Evolutionary conservation across 2,329 filamentous ascomycete species (phyloP).

Genomic region (Stemphylium beticola): DNA sequence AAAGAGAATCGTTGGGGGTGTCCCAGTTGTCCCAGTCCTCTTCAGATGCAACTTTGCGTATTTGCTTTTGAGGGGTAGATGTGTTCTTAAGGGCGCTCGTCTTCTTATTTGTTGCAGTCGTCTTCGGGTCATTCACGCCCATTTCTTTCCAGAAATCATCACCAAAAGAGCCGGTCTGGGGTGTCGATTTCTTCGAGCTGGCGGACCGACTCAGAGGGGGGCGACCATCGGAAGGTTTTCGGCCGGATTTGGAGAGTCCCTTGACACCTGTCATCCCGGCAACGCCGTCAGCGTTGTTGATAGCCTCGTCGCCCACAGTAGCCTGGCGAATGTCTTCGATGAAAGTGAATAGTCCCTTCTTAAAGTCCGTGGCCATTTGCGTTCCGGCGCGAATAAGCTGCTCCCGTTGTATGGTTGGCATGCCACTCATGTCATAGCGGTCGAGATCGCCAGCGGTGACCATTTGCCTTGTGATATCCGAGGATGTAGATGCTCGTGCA

Average conservation of each 20-base stretch:
- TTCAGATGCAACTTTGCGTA: conserved; percentile 49
- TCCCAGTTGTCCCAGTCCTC: conserved; percentile 66
- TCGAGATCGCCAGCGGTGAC: conserved; percentile 34
- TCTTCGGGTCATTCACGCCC: conserved; percentile 49
- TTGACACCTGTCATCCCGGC: conserved; percentile 38
- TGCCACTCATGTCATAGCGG: conserved; percentile 39
- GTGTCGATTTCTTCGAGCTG: conserved; percentile 40
- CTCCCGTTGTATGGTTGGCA: conserved; percentile 45
- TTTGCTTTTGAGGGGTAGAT: conserved; percentile 48
- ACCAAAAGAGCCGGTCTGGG: conserved; percentile 45
- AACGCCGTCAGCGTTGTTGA: conserved; percentile 48
- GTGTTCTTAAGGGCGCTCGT: conserved; percentile 47
- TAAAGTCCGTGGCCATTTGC: conserved; percentile 88
- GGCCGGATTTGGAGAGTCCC: conserved; percentile 33
- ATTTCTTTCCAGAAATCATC: conserved; percentile 54
- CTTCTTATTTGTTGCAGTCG: conserved; percentile 44
- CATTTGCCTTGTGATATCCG: conserved; percentile 38
- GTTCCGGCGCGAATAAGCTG: conserved; percentile 59
- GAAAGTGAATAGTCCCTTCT: conserved; percentile 89
- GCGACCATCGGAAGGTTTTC: conserved; percentile 39
- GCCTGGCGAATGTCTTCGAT: conserved; percentile 94
- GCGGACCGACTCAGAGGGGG: conserved; percentile 40
- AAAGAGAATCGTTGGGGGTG: conserved; percentile 49
- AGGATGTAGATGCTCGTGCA: conserved; percentile 38
- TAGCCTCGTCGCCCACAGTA: conserved; percentile 91